A percentile compares a stretch with the other conserved stretches of the same genome.
Evolutionary conservation across 768 basidiomycete species (phyloP).

Genomic region (Panaeolus cyanescens): DNA sequence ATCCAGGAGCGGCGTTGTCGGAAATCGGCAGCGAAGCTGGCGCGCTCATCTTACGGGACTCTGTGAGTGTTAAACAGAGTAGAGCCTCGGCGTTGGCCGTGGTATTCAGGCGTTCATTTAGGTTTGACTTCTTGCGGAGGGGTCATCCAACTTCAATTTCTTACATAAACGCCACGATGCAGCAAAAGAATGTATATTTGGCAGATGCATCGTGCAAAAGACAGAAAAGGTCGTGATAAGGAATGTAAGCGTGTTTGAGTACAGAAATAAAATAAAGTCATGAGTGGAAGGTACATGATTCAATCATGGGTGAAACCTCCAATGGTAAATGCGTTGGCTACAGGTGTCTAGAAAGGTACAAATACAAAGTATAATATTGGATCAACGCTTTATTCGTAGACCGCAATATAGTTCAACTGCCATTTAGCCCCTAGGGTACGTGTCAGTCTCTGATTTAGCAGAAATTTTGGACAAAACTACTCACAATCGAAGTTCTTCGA

Average conservation of each 20-base stretch:
- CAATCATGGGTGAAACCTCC: not conserved
- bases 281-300: not conserved
- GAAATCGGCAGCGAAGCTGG: conserved; percentile 47
- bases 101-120: conserved; percentile 17
- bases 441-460: not conserved
- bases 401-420: conserved; percentile 57
- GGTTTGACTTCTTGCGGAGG: conserved; percentile 1
- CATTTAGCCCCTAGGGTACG: conserved; percentile 49
- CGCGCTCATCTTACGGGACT: conserved; percentile 40
- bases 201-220: conserved; percentile 2
- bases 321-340: not conserved
- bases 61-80: conserved; percentile 29
- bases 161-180: conserved; percentile 4
- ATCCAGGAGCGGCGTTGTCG: conserved; percentile 48
- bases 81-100: conserved; percentile 32
- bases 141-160: not conserved
- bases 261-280: conserved; percentile 8
- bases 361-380: not conserved
- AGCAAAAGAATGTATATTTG: conserved; percentile 2
- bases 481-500: conserved; percentile 23
- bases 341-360: not conserved
- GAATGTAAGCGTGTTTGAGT: conserved; percentile 1
- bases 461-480: not conserved
- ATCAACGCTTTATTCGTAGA: conserved; percentile 31
- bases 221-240: conserved; percentile 2